Evolutionary conservation across 306 rosid genomes (phyloP).

Genomic region (Rosa persica): DNA sequence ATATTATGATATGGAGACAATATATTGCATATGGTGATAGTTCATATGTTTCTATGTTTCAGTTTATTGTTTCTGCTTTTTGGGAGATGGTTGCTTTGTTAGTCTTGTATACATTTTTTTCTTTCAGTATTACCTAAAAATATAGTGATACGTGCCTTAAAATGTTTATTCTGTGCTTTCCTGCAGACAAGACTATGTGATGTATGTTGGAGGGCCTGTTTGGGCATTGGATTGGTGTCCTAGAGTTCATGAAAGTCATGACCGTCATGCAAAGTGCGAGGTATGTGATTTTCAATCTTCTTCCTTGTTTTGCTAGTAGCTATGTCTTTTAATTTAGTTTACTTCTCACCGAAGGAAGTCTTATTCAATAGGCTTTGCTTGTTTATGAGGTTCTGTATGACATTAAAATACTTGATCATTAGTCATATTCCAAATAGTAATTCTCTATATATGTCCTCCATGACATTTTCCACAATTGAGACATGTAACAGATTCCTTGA

Average conservation of each 20-base stretch:
- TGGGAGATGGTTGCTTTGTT: too few species aligned
- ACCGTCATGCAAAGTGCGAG: constrained; percentile 63
- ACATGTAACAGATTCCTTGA: neutral
- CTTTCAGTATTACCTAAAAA: too few species aligned
- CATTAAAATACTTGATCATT: neutral
- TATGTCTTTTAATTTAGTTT: neutral
- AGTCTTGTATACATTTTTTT: too few species aligned
- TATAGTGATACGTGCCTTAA: neutral
- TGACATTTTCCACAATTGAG: neutral
- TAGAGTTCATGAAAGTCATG: constrained; percentile 47
- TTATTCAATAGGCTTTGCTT: neutral
- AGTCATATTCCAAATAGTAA: neutral
- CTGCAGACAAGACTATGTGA: constrained; percentile 67
- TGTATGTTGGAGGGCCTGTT: constrained; percentile 87
- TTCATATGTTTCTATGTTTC: too few species aligned
- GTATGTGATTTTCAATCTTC: constrained; percentile 37
- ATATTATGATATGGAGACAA: too few species aligned
- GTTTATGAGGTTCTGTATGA: neutral
- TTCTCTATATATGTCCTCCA: neutral
- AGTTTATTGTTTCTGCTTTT: too few species aligned
- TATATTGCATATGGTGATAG: too few species aligned
- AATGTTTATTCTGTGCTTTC: constrained; percentile 25
- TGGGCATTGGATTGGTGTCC: constrained; percentile 99
- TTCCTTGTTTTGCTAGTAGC: constrained; percentile 1
- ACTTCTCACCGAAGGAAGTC: neutral